Conservation (phyloP, 2,329 filamentous ascomycete species). For the Nemania abortiva region DNA sequence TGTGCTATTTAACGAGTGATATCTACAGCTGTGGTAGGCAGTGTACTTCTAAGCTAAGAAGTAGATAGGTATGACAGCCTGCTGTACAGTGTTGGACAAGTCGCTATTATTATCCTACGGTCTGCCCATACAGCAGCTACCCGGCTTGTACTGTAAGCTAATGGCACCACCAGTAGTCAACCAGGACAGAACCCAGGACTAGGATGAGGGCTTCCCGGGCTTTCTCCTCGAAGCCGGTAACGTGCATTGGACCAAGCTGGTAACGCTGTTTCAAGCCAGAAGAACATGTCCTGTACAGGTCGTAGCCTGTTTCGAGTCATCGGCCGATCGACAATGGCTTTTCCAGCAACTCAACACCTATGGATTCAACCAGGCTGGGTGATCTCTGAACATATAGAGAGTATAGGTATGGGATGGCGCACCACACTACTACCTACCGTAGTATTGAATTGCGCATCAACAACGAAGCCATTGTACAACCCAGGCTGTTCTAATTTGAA, state of each 20-base stretch:
- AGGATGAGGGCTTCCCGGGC: conserved; percentile 3
- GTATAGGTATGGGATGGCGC: neutral
- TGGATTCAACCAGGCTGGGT: neutral
- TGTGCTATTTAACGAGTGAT: too few relatives aligned
- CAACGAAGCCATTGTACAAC: neutral
- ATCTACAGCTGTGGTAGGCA: too few relatives aligned
- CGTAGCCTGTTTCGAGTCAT: conserved; percentile 27
- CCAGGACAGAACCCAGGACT: conserved; percentile 12
- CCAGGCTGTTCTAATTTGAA: conserved; percentile 1
- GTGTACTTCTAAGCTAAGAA: too few relatives aligned
- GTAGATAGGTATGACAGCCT: too few relatives aligned
- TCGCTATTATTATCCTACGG: too few relatives aligned
- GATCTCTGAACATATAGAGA: too few relatives aligned
- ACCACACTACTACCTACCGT: neutral
- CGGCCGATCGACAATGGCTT: conserved; percentile 3
- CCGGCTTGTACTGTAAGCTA: too few relatives aligned
- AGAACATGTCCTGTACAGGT: neutral
- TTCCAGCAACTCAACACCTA: conserved; percentile 1
- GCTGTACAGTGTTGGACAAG: too few relatives aligned
- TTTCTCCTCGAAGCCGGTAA: conserved; percentile 11
- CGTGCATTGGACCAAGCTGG: conserved; percentile 12
- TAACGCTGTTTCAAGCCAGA: conserved; percentile 23
- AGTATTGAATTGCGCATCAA: neutral
- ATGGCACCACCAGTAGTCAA: neutral
- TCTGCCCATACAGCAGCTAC: too few relatives aligned